phyloP scores from a whole-genome alignment of 78 protist species.

The Acrasis kona region DNA sequence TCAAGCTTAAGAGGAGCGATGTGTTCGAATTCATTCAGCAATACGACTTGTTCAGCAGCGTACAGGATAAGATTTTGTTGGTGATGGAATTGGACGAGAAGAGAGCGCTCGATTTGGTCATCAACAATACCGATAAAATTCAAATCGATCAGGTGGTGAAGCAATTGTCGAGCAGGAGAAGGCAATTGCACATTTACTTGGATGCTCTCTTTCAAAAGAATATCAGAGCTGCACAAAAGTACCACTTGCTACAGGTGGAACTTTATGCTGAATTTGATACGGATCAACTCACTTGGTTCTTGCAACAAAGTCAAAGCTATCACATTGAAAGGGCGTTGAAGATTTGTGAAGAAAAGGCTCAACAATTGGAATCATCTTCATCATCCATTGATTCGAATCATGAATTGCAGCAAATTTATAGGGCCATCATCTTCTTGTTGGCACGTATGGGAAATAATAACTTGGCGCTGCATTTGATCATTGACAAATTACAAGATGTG shows the following conservation, averaged over 20 bases:
- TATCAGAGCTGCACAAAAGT: slow-evolving; percentile 38
- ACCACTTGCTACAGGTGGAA: slow-evolving; percentile 58
- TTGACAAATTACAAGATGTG: slow-evolving; percentile 55
- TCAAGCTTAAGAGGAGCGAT: slow-evolving; percentile 28
- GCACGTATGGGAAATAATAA: slow-evolving; percentile 51
- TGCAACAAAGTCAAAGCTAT: background rate
- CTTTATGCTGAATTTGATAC: slow-evolving; percentile 67
- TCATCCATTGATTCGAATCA: background rate
- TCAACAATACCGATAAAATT: slow-evolving; percentile 39
- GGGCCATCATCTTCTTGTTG: slow-evolving; percentile 60
- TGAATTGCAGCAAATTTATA: slow-evolving; percentile 36
- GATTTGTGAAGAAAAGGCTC: slow-evolving; percentile 38
- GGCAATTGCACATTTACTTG: slow-evolving; percentile 13
- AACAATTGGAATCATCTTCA: no score
- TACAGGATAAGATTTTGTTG: slow-evolving; percentile 30
- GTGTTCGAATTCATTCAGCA: slow-evolving; percentile 54
- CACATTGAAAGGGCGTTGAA: slow-evolving; percentile 38
- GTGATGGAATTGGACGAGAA: slow-evolving; percentile 32
- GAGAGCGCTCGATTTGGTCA: slow-evolving; percentile 49
- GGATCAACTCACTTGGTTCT: slow-evolving; percentile 34
- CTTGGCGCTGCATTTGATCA: slow-evolving; percentile 66
- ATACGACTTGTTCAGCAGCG: slow-evolving; percentile 32
- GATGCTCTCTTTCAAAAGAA: slow-evolving; percentile 52
- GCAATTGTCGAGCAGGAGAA: slow-evolving; percentile 13
- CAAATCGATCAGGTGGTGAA: slow-evolving; percentile 36